A percentile compares a stretch with the other conserved stretches of the same genome.
These are phyloP conservation scores for Rhododendron griersonianum DNA, from an alignment of 148 eudicot genomes.

Conservation along the genomic window DNA sequence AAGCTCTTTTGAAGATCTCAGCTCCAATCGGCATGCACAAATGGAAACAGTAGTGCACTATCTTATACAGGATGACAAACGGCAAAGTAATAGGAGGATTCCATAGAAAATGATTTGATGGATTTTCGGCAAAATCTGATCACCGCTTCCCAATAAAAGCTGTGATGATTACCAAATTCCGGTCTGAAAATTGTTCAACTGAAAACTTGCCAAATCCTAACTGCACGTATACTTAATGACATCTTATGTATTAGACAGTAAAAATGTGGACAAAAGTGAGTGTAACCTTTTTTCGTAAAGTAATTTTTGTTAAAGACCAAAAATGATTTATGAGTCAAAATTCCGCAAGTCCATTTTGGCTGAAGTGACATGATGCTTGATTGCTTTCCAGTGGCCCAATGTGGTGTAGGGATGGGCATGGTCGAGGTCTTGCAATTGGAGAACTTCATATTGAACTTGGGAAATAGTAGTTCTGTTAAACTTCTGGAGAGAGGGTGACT, in stretches of 20 bases:
- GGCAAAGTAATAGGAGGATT: neutral
- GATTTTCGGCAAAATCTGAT: neutral
- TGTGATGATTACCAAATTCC: neutral
- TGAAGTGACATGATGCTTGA: neutral
- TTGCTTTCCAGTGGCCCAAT: neutral
- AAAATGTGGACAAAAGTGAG: neutral
- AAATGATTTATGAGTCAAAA: neutral
- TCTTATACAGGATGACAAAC: neutral
- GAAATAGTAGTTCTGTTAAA: neutral
- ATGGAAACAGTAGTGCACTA: neutral
- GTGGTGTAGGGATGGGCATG: neutral
- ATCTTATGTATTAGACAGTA: neutral
- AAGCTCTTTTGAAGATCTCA: slow-evolving; percentile 76
- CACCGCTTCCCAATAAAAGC: neutral
- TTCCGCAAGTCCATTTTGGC: neutral
- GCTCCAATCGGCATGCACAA: slow-evolving; percentile 70
- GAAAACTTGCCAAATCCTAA: neutral
- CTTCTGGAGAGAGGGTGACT: neutral
- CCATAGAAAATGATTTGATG: neutral
- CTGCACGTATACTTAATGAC: neutral
- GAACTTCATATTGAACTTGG: neutral
- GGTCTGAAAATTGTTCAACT: neutral
- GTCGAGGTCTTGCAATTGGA: neutral
- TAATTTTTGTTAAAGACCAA: neutral
- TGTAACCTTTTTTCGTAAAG: neutral